phyloP scores from a whole-genome alignment of 441 rosid species.

The Raphanus hybrid region DNA sequence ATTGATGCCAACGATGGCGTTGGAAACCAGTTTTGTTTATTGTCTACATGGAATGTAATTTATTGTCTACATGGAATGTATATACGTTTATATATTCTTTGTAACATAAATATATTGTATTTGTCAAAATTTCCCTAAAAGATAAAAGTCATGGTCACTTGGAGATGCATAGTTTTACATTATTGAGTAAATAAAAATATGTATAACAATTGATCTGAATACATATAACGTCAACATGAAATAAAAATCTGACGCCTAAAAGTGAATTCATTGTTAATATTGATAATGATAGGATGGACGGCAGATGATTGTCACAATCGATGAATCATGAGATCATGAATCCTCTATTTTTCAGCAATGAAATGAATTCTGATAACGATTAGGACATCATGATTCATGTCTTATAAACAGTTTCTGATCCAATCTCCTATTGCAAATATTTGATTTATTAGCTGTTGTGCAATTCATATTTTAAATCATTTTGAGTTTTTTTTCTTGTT shows the following conservation, averaged over 20 bases:
- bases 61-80: background rate
- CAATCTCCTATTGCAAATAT: background rate
- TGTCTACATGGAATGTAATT: background rate
- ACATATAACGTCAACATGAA: background rate
- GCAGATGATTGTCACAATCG: background rate
- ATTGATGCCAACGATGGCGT: slow-evolving; percentile 25
- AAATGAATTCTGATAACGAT: background rate
- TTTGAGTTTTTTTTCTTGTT: background rate
- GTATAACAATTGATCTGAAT: background rate
- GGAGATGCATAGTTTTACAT: background rate
- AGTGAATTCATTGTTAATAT: background rate
- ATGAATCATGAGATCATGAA: too few species aligned
- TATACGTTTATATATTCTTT: background rate
- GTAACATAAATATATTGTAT: background rate
- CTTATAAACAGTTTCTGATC: background rate
- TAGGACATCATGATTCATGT: too few species aligned
- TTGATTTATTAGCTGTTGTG: background rate
- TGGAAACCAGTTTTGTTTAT: slow-evolving; percentile 12
- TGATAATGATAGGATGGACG: slow-evolving; percentile 5
- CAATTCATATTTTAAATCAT: background rate
- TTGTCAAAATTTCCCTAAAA: background rate
- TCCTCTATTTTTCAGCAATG: background rate
- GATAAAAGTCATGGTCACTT: background rate
- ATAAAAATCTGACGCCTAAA: background rate
- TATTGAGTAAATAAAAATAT: background rate